These are phyloP conservation scores for Moesziomyces antarcticus DNA, from an alignment of 1,284 basidiomycete genomes.

Conservation along the genomic window DNA sequence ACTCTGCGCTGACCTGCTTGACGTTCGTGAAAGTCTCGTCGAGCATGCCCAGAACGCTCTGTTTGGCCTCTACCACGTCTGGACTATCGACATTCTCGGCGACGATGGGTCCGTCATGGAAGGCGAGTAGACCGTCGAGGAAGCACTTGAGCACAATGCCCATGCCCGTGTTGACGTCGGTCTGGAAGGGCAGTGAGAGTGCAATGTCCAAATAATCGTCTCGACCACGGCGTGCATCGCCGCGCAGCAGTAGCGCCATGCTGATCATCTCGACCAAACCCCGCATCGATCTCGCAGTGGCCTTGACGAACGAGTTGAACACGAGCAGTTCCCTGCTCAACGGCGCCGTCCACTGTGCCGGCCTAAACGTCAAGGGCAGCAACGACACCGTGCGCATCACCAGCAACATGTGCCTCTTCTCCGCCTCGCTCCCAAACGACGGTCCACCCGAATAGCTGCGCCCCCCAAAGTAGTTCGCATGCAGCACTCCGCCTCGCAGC, in stretches of 20 bases:
- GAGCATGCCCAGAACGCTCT: slow-evolving; percentile 86
- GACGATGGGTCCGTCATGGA: slow-evolving; percentile 74
- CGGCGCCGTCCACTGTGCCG: slow-evolving; percentile 76
- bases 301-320: slow-evolving; percentile 96
- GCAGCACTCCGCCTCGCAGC: slow-evolving; percentile 90
- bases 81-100: slow-evolving; percentile 74
- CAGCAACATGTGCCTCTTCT: slow-evolving; percentile 82
- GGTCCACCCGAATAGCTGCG: slow-evolving; percentile 91
- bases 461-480: slow-evolving; percentile 90
- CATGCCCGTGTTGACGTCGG: slow-evolving; percentile 96
- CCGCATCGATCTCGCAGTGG: slow-evolving; percentile 87
- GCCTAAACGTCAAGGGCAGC: slow-evolving; percentile 88
- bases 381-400: slow-evolving; percentile 96
- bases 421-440: slow-evolving; percentile 77
- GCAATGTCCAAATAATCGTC: slow-evolving; percentile 94
- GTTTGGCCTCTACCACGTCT: slow-evolving; percentile 84
- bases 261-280: slow-evolving; percentile 90
- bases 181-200: slow-evolving; percentile 79
- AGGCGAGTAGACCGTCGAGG: slow-evolving; percentile 84
- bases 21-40: slow-evolving; percentile 92
- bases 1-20: slow-evolving; percentile 84
- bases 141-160: slow-evolving; percentile 91
- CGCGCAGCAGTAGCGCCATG: slow-evolving; percentile 88
- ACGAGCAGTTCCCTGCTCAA: slow-evolving; percentile 94
- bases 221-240: slow-evolving; percentile 83